Evolutionary conservation across 768 basidiomycete genomes (phyloP), one percentile per base, ranked within the genome.

Genomic region (Russula abietina): DNA sequence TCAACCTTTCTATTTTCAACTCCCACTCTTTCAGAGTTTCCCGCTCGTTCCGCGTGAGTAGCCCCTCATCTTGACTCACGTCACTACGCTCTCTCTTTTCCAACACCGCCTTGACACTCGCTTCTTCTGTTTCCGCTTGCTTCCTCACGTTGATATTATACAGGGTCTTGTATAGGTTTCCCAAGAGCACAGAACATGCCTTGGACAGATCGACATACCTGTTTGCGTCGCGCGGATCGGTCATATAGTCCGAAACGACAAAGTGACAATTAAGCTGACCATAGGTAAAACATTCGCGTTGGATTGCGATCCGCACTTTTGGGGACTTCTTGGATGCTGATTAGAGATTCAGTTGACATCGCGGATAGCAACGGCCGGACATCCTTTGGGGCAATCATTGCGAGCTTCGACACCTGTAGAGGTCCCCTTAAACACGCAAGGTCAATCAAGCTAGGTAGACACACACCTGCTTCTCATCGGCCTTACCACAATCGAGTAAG

Each of bases 321-420:
- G 5, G 97, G 90, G 2, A 98, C 88, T 74, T 98, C 95, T 76
- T 97, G 93, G 12, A 89, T 87, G 70, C 89, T 92, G 68, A 98
- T 86, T 58, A 98, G 71, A 38, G 85, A 87, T 70, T 95, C 87
- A 2, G 86, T 79, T 14, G 92, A 86, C 55, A 99, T 81, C 3
- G 84, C 83, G 22, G 90, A 82, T 58, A 98, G 78, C 50, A 92
- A 75, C 12, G 88, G 86, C 57, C 95, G 86, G 57, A 91, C 88
- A 66, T 93, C 90, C 72, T 91, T 93, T 38, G 88, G 80, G 2
- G 91, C 83, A 80, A 98, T 89, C 91, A 99, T 92, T 19, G 92
- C 91, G 55, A 88, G 79, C 73, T 96, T 96, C 33, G 92, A 89
- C 53, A 99, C 86, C 95, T 98, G 67, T 16, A 33, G 19, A 43